phyloP scores from a whole-genome alignment of 352 stramenopile species.

The Aphanomyces invadans region DNA sequence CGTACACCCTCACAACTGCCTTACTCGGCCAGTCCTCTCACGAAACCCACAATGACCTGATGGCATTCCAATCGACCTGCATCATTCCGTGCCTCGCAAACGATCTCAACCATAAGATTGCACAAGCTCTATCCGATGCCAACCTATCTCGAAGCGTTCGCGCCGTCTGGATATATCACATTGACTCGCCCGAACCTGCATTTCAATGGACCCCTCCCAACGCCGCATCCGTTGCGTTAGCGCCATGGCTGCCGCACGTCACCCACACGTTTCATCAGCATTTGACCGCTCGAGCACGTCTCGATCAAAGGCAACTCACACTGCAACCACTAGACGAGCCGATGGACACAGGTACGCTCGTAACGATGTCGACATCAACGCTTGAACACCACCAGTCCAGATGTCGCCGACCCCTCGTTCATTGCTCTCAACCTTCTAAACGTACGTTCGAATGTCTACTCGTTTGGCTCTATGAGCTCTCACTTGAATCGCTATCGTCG shows the following conservation, averaged over 20 bases:
- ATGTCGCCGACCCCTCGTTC: background rate
- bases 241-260: background rate
- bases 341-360: background rate
- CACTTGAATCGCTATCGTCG: background rate
- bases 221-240: too few species aligned
- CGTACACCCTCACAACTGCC: conserved; percentile 17
- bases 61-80: background rate
- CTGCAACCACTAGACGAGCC: background rate
- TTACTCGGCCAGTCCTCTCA: background rate
- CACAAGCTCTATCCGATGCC: background rate
- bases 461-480: background rate
- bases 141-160: background rate
- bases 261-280: background rate
- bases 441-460: background rate
- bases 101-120: background rate
- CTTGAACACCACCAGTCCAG: background rate
- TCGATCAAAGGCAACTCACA: background rate
- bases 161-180: background rate
- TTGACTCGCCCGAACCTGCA: background rate
- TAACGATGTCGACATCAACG: background rate
- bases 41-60: background rate
- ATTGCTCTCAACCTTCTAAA: background rate
- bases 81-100: background rate
- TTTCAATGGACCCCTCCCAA: background rate
- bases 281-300: background rate